Base-by-base conservation (phyloP, 2,329 filamentous ascomycete genomes). In the Aspergillus piperis region DNA sequence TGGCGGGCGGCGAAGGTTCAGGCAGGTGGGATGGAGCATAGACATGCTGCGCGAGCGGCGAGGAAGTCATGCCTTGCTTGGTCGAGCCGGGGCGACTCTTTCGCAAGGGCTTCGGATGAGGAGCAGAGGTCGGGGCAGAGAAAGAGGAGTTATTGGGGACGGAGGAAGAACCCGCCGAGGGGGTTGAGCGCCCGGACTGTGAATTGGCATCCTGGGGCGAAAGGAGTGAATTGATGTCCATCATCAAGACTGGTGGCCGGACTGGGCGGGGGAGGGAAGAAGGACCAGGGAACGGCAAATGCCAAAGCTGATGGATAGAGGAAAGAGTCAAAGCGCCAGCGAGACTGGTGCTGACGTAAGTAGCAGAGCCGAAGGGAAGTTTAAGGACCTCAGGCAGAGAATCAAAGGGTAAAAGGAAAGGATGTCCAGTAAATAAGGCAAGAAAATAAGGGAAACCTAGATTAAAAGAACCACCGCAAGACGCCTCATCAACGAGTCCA, bases 221-320 rank as follows among this genome's bases (percentile, higher is more conserved):
- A 61, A 81, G 76, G 38, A 81, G 74, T 23, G 75, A 78, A 67
- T 75, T 80, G 68, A 81, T 80, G 64, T 81, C 78, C 78, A 81
- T 81, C 30, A 65, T 73, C 63, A 56, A 58, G 51, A 48, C 51
- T 32, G 56, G 56, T 58, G 52, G 42, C 47, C 42, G 48, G 27
- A 25, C 52, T 32, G 50, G 50, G 49, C 51, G 65, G 59, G 41
- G 32, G 32, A 36, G 32, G 32, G 32, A 36, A 36, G 41, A 51
- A 54, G 59, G 53, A 54, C 59, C 59, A 65, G 59, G 62, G 60
- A 68, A 67, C 64, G 61, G 61, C 65, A 64, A 66, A 65, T 56
- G 53, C 56, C 25, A 57, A 54, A 50, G 59, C 27, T 54, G 47
- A 39, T 50, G 49, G 32, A 57, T 53, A 56, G 68, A 64, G 62